These are phyloP conservation scores for Furcasterigmium furcatum DNA, from an alignment of 2,329 filamentous ascomycete species.

Conservation along the genomic window DNA sequence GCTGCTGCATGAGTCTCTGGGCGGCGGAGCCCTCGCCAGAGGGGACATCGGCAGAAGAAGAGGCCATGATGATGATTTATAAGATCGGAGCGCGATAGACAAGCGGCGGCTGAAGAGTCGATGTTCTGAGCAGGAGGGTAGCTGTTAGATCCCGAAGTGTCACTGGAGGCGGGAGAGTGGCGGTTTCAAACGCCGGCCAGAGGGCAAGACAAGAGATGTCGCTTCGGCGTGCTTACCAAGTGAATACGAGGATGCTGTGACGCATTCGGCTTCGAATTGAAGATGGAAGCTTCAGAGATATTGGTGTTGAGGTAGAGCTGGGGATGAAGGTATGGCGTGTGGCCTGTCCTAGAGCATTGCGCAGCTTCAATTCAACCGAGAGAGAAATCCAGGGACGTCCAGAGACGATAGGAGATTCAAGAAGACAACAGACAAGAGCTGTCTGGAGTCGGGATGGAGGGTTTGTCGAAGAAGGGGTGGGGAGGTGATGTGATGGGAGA, in stretches of 20 bases:
- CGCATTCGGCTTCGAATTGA: not conserved
- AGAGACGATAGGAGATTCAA: slow-evolving; percentile 27
- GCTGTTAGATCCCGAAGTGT: too few species aligned
- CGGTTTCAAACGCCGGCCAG: too few species aligned
- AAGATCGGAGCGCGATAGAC: not conserved
- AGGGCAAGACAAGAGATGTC: slow-evolving; percentile 7
- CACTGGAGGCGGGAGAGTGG: too few species aligned
- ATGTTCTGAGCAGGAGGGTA: slow-evolving; percentile 8
- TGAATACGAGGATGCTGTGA: slow-evolving; percentile 5
- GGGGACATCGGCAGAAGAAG: slow-evolving; percentile 26
- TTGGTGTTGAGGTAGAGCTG: not conserved
- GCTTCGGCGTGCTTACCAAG: slow-evolving; percentile 10
- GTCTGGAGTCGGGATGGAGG: not conserved
- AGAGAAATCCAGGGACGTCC: slow-evolving; percentile 17
- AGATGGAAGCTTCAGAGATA: not conserved
- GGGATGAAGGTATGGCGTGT: not conserved
- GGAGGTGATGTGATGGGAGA: slow-evolving; percentile 13
- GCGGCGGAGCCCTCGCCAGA: slow-evolving; percentile 47
- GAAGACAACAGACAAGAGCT: slow-evolving; percentile 25
- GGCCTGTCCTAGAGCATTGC: slow-evolving; percentile 31
- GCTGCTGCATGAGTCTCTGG: slow-evolving; percentile 61
- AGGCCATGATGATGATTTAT: slow-evolving; percentile 34
- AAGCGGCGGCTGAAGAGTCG: slow-evolving; percentile 3
- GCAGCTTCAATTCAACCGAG: slow-evolving; percentile 8
- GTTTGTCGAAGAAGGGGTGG: slow-evolving; percentile 17